Evolutionary conservation across 345 rosid species (phyloP).

Genomic region (Pugionium cornutum): DNA sequence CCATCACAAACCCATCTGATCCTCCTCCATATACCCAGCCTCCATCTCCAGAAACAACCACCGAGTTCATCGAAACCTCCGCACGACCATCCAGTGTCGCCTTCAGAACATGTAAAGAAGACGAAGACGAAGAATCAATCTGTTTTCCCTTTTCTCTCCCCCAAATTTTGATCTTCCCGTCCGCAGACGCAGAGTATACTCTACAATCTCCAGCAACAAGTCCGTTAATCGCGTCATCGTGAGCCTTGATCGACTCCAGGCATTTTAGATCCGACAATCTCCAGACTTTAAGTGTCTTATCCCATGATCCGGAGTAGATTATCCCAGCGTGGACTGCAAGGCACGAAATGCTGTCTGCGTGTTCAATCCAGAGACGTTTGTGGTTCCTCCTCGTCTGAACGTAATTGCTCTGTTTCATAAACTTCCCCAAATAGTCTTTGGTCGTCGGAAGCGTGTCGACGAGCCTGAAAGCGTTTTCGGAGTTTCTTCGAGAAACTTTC

Average conservation of each 20-base stretch:
- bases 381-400: conserved; percentile 69
- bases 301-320: conserved; percentile 93
- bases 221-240: conserved; percentile 83
- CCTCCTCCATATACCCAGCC: conserved; percentile 79
- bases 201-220: conserved; percentile 62
- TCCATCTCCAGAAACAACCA: conserved; percentile 68
- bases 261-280: conserved; percentile 79
- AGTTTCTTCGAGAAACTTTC: conserved; percentile 72
- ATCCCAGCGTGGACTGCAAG: conserved; percentile 60
- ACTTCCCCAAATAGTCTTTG: conserved; percentile 74
- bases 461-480: conserved; percentile 68
- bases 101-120: conserved; percentile 57
- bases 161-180: conserved; percentile 90
- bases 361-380: conserved; percentile 76
- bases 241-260: conserved; percentile 82
- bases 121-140: conserved; percentile 34
- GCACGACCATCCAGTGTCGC: conserved; percentile 75
- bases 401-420: conserved; percentile 84
- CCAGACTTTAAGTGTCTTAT: conserved; percentile 94
- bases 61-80: conserved; percentile 72
- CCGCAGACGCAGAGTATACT: conserved; percentile 87
- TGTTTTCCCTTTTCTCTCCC: conserved; percentile 50
- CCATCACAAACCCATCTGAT: conserved; percentile 86
- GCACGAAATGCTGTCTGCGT: conserved; percentile 88
- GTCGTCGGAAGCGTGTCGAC: conserved; percentile 84